Conservation (phyloP, 1,139 yeast species). For the Taiozyma sp. region DNA sequence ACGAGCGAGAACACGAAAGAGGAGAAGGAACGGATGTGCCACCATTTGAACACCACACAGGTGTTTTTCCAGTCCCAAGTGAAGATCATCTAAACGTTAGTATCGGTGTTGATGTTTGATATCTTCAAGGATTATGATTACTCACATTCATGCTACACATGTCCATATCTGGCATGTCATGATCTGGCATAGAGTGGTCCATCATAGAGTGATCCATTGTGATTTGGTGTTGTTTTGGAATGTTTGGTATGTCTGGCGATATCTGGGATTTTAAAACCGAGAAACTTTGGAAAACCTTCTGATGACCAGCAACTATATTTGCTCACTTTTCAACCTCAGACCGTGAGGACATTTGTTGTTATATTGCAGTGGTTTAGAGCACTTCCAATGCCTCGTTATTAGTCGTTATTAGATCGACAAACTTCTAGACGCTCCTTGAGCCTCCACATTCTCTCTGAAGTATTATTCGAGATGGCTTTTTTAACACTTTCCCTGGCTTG, state of each 20-base stretch:
- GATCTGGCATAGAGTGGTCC: constrained; percentile 30
- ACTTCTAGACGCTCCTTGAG: too few relatives aligned
- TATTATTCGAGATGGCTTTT: too few relatives aligned
- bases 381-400: too few relatives aligned
- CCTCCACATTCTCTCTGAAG: too few relatives aligned
- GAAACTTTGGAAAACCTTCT: not conserved
- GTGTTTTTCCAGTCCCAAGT: constrained; percentile 76
- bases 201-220: constrained; percentile 18
- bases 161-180: constrained; percentile 30
- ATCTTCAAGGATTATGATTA: not conserved
- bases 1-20: constrained; percentile 51
- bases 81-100: constrained; percentile 52
- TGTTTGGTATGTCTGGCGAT: not conserved
- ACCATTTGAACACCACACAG: constrained; percentile 72
- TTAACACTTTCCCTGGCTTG: too few relatives aligned
- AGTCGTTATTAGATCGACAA: too few relatives aligned
- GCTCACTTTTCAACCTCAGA: not conserved
- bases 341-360: not conserved
- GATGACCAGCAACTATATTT: not conserved
- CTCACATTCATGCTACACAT: constrained; percentile 22
- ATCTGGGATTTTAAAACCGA: too few relatives aligned
- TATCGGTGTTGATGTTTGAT: constrained; percentile 1
- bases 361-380: too few relatives aligned
- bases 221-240: not conserved
- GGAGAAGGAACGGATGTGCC: constrained; percentile 59